A percentile compares a stretch with the other conserved stretches of the same genome.
phyloP scores from a whole-genome alignment of 345 rosid genomes.

The Hevea brasiliensis region DNA sequence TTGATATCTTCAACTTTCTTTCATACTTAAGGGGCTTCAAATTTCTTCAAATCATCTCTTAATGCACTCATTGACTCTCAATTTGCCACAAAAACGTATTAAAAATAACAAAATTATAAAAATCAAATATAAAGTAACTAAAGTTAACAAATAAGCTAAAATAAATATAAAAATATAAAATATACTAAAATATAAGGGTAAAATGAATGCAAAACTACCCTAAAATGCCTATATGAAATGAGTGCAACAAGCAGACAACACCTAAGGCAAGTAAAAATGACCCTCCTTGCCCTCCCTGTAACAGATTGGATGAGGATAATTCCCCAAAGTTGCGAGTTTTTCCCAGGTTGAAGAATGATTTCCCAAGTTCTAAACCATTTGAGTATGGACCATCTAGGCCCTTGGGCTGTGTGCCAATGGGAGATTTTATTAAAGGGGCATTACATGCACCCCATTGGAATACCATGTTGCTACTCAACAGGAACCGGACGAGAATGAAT shows the following conservation, averaged over 20 bases:
- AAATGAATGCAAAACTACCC: too few relatives aligned
- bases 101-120: too few relatives aligned
- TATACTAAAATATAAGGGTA: too few relatives aligned
- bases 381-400: constrained; percentile 61
- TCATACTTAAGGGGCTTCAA: too few relatives aligned
- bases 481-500: constrained; percentile 48
- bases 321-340: constrained; percentile 31
- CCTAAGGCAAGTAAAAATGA: constrained; percentile 43
- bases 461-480: constrained; percentile 50
- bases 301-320: constrained; percentile 36
- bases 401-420: constrained; percentile 62
- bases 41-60: too few relatives aligned
- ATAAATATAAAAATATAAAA: too few relatives aligned
- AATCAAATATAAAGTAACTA: too few relatives aligned
- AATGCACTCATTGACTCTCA: too few relatives aligned
- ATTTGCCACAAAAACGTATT: too few relatives aligned
- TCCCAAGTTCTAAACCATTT: constrained; percentile 45
- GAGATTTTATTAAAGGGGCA: constrained; percentile 64
- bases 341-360: constrained; percentile 34
- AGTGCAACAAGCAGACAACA: constrained; percentile 46
- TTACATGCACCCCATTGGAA: constrained; percentile 46
- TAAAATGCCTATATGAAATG: too few relatives aligned
- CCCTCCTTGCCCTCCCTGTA: constrained; percentile 58
- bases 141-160: too few relatives aligned
- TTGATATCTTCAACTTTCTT: too few relatives aligned